Percentiles rank a stretch among this genome's conserved stretches.
phyloP scores from a whole-genome alignment of 2,329 filamentous ascomycete species.

The Celoporthe dispersa region DNA sequence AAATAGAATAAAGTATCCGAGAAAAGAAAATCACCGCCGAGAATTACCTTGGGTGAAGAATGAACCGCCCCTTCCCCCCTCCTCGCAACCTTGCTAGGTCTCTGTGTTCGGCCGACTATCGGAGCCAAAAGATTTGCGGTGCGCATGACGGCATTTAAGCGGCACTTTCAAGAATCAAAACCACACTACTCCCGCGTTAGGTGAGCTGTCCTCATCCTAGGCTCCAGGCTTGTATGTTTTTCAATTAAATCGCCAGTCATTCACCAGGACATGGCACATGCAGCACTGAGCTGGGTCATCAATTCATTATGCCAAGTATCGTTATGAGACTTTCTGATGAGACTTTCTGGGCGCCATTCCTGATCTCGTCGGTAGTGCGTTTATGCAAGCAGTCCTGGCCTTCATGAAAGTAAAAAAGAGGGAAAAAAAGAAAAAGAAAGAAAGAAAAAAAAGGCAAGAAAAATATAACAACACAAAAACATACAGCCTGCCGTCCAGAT shows the following conservation, averaged over 20 bases:
- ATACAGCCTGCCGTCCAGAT: neutral
- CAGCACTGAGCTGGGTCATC: neutral
- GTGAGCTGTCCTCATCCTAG: neutral
- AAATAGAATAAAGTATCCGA: neutral
- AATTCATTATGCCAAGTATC: constrained; percentile 1
- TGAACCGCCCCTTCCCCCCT: neutral
- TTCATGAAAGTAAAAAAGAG: neutral
- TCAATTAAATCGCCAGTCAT: neutral
- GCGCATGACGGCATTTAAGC: constrained; percentile 10
- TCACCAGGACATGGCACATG: neutral
- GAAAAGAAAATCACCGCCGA: neutral
- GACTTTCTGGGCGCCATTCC: neutral
- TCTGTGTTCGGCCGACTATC: constrained; percentile 12
- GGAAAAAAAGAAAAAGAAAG: neutral
- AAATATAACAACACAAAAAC: no score
- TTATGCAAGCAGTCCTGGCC: neutral
- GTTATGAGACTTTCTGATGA: neutral
- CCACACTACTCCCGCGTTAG: neutral
- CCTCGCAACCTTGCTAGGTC: neutral
- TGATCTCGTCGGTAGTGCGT: neutral
- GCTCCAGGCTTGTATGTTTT: no score
- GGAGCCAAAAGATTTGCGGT: constrained; percentile 11
- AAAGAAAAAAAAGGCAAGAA: neutral
- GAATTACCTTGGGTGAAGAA: neutral
- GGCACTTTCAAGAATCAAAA: constrained; percentile 1